Conservation (phyloP, 1,139 yeast species). For the Candida sp. region DNA sequence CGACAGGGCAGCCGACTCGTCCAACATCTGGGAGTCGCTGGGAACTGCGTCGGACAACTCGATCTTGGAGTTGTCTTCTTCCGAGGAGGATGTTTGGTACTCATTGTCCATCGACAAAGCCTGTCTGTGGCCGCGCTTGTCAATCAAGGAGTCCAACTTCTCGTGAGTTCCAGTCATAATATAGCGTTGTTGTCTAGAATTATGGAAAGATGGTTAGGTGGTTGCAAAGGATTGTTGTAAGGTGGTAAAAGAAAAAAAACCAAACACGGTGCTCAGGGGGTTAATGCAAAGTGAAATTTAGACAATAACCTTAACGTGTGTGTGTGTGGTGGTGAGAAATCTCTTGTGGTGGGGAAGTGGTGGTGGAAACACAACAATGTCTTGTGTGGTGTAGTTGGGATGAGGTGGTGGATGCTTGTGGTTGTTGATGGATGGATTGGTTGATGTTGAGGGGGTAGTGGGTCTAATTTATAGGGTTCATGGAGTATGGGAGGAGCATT, state of each 20-base stretch:
- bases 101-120: constrained; percentile 23
- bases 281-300: too few species aligned
- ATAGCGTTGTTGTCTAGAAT: neutral
- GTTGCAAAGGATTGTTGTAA: constrained; percentile 3
- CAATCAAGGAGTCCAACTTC: constrained; percentile 17
- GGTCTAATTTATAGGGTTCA: neutral
- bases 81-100: constrained; percentile 12
- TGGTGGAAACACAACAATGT: too few species aligned
- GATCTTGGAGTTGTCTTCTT: constrained; percentile 2
- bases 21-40: neutral
- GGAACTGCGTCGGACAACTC: neutral
- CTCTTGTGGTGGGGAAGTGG: too few species aligned
- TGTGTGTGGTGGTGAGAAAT: too few species aligned
- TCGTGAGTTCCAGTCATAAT: constrained; percentile 16
- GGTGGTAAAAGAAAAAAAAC: neutral
- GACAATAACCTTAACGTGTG: too few species aligned
- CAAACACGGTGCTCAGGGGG: too few species aligned
- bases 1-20: constrained; percentile 6
- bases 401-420: too few species aligned
- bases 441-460: neutral
- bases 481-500: neutral
- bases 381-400: too few species aligned
- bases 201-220: too few species aligned
- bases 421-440: too few species aligned
- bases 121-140: constrained; percentile 17